Percentiles rank a stretch among this genome's conserved stretches.
Evolutionary conservation across 208 protist genomes (phyloP).

Genomic region (Balamuthia mandrillaris): DNA sequence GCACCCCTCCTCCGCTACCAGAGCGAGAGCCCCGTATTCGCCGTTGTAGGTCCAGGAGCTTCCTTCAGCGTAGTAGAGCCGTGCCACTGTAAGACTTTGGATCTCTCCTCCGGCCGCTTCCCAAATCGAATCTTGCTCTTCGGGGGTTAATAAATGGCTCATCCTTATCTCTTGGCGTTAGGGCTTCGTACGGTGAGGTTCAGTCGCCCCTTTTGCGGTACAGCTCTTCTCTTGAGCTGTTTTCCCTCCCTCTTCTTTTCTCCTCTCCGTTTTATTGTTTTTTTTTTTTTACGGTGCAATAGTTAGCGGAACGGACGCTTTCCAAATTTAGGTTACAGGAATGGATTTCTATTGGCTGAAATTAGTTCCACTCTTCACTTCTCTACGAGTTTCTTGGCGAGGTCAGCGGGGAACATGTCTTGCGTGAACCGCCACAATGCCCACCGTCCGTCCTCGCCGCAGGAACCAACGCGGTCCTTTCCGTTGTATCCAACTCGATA

Average conservation of each 20-base stretch:
- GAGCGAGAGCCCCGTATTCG: not conserved
- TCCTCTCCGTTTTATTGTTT: too few species aligned
- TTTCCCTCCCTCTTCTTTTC: too few species aligned
- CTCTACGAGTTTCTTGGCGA: not conserved
- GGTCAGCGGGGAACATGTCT: not conserved
- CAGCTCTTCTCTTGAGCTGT: too few species aligned
- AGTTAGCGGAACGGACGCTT: too few species aligned
- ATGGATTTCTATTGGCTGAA: too few species aligned
- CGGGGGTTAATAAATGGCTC: not conserved
- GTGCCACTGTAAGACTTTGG: not conserved
- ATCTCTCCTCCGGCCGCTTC: not conserved
- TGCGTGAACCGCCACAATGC: constrained; percentile 25
- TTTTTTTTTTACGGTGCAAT: too few species aligned
- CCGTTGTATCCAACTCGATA: not conserved
- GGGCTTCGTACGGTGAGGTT: not conserved
- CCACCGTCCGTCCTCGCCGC: not conserved
- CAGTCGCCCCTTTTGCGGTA: too few species aligned
- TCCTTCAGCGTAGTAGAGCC: not conserved
- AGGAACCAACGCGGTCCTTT: not conserved
- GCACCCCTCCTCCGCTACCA: not conserved
- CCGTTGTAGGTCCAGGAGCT: not conserved
- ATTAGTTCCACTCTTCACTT: too few species aligned
- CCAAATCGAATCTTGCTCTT: not conserved
- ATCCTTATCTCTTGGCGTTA: not conserved
- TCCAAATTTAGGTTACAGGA: too few species aligned